Evolutionary conservation across 352 stramenopile species (phyloP), one percentile per base, ranked within the genome.

Genomic region (Pythium pyrilobum): DNA sequence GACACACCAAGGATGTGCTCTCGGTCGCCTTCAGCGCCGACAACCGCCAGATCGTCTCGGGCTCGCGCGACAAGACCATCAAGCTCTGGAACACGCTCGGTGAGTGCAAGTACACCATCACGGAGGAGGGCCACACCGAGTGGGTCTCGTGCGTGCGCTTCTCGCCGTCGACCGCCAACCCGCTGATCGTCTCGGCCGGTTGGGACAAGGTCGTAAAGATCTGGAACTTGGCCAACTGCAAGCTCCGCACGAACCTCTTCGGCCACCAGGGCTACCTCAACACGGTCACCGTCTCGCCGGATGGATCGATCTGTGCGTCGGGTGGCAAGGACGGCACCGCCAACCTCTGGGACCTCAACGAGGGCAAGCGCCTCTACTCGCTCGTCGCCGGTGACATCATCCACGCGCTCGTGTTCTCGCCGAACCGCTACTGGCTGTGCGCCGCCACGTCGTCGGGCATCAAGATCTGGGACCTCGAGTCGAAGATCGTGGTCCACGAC

Each of bases 201-300:
- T 99, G 97, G 97, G 97, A 99, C 84, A 98, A 98, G 77, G 85
- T 99, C 36, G 97, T 99, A 28, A 99, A 99, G 93, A 98, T 99
- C 59, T 99, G 97, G 96, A 96, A 97, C 78, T 59, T 97, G 36
- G 95, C 89, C 61, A 99, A 99, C 92, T 99, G 96, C 94, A 98
- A 99, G 79, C 95, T 99, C 59, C 92, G 95, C 74, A 98, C 95
- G 56, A 98, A 99, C 84, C 81, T 99, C 20, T 96, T 98, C 71
- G 97, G 97, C 77, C 97, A 99, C 90, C 89, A 89, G 54, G 97
- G 96, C 65, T 99, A 99, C 92, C 81, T 99, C 38, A 99, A 99
- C 95, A 99, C 96, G 51, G 97, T 99, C 29, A 99, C 97, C 45
- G 97, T 99, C 48, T 99, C 96, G 49, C 97, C 97, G 8, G 97